Percentiles rank a stretch among this genome's conserved stretches.
Evolutionary conservation across 805 yeast genomes (phyloP).

Genomic region (Yarrowia alimentaria): DNA sequence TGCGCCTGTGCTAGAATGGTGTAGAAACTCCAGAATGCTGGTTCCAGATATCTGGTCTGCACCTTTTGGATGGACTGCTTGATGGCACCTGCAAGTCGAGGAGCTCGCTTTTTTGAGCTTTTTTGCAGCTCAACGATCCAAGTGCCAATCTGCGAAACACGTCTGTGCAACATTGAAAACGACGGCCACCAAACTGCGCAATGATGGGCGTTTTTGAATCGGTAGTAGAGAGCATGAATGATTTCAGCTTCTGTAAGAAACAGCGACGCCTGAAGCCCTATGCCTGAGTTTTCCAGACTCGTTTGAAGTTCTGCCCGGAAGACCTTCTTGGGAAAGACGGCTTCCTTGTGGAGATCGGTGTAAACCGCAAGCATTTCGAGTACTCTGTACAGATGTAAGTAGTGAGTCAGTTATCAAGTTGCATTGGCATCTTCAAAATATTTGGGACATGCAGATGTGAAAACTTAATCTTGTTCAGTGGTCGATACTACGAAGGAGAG

Average conservation of each 20-base stretch:
- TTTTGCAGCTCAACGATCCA: slow-evolving; percentile 5
- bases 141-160: slow-evolving; percentile 30
- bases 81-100: slow-evolving; percentile 29
- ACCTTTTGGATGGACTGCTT: slow-evolving; percentile 38
- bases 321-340: slow-evolving; percentile 29
- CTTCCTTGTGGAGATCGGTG: slow-evolving; percentile 7
- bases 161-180: slow-evolving; percentile 61
- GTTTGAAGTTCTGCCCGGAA: slow-evolving; percentile 29
- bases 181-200: slow-evolving; percentile 74
- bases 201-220: slow-evolving; percentile 76
- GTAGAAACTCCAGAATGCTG: slow-evolving; percentile 60
- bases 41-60: slow-evolving; percentile 42
- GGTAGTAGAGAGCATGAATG: slow-evolving; percentile 61
- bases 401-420: no score
- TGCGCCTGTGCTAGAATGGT: slow-evolving; percentile 72
- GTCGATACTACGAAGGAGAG: no score
- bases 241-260: slow-evolving; percentile 39
- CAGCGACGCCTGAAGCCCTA: slow-evolving; percentile 29
- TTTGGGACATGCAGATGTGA: no score
- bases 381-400: not conserved
- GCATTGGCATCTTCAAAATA: no score
- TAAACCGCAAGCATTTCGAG: slow-evolving; percentile 1
- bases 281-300: slow-evolving; percentile 24
- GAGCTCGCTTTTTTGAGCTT: slow-evolving; percentile 1
- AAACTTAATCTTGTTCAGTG: no score